Evolutionary conservation across 148 eudicot species (phyloP).

Genomic region (Selenicereus undatus): DNA sequence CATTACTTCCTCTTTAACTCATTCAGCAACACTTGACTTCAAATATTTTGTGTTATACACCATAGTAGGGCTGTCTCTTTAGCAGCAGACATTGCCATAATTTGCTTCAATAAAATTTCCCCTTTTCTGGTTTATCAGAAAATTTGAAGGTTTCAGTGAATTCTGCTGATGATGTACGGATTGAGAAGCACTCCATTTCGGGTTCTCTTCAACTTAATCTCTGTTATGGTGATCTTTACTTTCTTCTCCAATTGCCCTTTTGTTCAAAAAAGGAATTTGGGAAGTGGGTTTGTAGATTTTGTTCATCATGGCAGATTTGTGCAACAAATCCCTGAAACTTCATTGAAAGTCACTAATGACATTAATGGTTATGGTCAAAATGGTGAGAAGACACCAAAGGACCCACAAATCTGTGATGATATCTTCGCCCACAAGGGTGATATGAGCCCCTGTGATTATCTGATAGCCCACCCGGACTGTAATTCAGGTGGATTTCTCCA

Average conservation of each 20-base stretch:
- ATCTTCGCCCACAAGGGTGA: slow-evolving; percentile 47
- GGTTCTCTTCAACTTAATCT: slow-evolving; percentile 40
- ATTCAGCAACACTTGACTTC: not conserved
- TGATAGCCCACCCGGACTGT: slow-evolving; percentile 54
- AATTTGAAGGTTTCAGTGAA: not conserved
- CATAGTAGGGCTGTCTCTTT: not conserved
- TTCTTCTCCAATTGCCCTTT: slow-evolving; percentile 28
- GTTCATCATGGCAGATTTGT: not conserved
- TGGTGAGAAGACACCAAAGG: not conserved
- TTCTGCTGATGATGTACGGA: not conserved
- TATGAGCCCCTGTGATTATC: slow-evolving; percentile 46
- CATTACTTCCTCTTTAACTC: not conserved
- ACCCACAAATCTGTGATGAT: slow-evolving; percentile 38
- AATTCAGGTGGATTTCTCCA: slow-evolving; percentile 57
- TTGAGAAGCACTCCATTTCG: slow-evolving; percentile 29
- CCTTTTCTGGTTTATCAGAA: not conserved
- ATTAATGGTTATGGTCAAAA: not conserved
- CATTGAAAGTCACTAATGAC: slow-evolving; percentile 15
- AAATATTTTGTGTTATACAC: not conserved
- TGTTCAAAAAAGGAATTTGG: not conserved
- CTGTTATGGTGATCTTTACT: slow-evolving; percentile 34
- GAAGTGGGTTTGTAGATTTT: not conserved
- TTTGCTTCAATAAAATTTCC: not conserved
- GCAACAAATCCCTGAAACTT: slow-evolving; percentile 14
- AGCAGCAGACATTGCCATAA: not conserved